Conservation (phyloP, 148 eudicot species). For the Camellia japonica region DNA sequence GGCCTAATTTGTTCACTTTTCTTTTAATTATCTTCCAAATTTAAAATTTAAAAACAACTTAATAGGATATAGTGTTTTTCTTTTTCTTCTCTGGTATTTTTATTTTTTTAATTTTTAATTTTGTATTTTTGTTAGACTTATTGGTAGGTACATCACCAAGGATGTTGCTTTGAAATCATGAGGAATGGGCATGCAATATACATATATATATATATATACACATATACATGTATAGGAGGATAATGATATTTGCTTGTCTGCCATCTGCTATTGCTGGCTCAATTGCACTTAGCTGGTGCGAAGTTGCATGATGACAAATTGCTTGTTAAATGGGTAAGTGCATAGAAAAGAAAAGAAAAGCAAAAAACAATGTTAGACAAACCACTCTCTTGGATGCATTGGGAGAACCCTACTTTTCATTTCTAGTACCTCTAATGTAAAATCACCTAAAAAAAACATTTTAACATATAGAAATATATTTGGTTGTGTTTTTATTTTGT, state of each 20-base stretch:
- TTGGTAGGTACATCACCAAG: background rate
- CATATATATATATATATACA: no score
- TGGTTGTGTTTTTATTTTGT: no score
- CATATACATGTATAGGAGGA: background rate
- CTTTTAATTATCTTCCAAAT: no score
- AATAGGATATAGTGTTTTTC: no score
- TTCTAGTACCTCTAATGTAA: background rate
- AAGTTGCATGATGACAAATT: background rate
- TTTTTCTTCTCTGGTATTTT: background rate
- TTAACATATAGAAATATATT: no score
- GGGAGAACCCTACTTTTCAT: background rate
- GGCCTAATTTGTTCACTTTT: no score
- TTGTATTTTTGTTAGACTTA: background rate
- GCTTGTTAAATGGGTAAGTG: background rate
- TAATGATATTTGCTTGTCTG: constrained; percentile 10
- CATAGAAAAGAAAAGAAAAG: background rate
- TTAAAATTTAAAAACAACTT: no score
- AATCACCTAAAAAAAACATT: background rate
- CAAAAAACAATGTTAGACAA: background rate
- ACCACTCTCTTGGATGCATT: background rate
- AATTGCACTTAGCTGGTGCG: background rate
- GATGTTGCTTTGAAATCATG: background rate
- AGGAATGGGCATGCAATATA: background rate
- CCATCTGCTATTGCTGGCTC: background rate
- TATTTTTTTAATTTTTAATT: no score